Percentiles rank a stretch among this genome's conserved stretches.
These are phyloP conservation scores for Ehretia macrophylla DNA, from an alignment of 257 asterid species.

Conservation along the genomic window DNA sequence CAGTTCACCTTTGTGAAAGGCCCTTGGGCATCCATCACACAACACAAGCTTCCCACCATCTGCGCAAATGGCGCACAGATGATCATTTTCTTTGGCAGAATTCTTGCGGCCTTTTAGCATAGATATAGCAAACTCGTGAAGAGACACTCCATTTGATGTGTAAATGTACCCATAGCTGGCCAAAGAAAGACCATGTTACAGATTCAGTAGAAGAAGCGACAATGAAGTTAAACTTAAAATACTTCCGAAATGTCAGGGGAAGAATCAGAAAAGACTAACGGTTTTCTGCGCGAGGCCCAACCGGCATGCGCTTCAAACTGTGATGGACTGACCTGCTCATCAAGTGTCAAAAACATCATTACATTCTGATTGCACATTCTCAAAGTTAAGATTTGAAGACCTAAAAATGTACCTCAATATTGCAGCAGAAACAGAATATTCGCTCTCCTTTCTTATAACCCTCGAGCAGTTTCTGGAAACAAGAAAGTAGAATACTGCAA, in stretches of 20 bases:
- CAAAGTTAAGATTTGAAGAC: not conserved
- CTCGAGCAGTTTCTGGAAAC: constrained; percentile 68
- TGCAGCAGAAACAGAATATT: constrained; percentile 87
- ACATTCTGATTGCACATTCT: not conserved
- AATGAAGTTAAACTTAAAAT: not conserved
- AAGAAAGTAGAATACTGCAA: constrained; percentile 18
- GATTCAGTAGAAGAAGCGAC: not conserved
- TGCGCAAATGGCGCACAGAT: constrained; percentile 93
- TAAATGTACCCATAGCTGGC: constrained; percentile 92
- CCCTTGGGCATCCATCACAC: constrained; percentile 99
- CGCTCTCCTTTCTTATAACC: constrained; percentile 91
- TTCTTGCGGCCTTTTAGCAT: constrained; percentile 73
- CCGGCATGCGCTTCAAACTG: constrained; percentile 99
- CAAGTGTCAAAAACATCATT: constrained; percentile 12
- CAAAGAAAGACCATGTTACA: constrained; percentile 4
- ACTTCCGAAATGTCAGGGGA: constrained; percentile 17
- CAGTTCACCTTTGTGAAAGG: constrained; percentile 86
- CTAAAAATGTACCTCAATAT: constrained; percentile 55
- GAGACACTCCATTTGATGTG: constrained; percentile 96
- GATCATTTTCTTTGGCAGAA: constrained; percentile 71
- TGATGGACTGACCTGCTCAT: constrained; percentile 93
- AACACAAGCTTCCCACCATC: constrained; percentile 99
- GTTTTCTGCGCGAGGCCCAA: constrained; percentile 95
- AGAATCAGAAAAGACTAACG: constrained; percentile 50
- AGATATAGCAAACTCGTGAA: constrained; percentile 84